Base-by-base conservation (phyloP, 768 basidiomycete genomes). In the Porphyrellus cyaneotinctus region DNA sequence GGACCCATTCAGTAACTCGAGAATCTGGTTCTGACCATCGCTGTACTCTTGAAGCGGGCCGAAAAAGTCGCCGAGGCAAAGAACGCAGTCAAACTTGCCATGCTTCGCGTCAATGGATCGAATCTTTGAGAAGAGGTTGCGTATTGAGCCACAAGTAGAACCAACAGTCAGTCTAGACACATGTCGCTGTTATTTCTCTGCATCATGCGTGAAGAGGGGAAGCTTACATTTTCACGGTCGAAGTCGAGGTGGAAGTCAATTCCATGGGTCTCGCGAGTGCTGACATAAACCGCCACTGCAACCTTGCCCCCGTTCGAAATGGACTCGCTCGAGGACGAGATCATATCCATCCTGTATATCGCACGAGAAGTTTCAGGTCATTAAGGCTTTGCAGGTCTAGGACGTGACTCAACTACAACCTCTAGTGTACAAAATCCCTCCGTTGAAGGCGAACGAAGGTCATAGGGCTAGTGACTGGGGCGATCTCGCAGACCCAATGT, bases 401-500 rank as follows among this genome's bases (percentile, higher is more conserved):
- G 47, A 54, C 45, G 47, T 53, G 55, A 41, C 55, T 65, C 52
- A 60, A 57, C 53, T 47, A 65, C 56, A 39, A 18, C 35, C 47
- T 57, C 20, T 69, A 95, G 94, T 95, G 33, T 95, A 87, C 77
- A 91, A 87, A 74, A 91, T 97, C 43, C 94, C 94, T 2, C 84
- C 93, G 43, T 74, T 94, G 63, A 91, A 82, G 64, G 79, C 78
- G 35, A 88, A 92, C 62, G 89, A 93, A 64, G 94, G 94, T 10
- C 88, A 95, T 72, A 86, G 91, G 48, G 94, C 94, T 12, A 86
- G 85, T 49, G 90, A 93, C 58, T 97, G 94, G 94, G 91, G 93
- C 15, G 88, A 93, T 69, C 80, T 95, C 37, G 79, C 79, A 17
- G 64, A 78, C 50, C 91, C 91, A 5, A 70, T 97, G 22, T 97